phyloP scores from a whole-genome alignment of 306 rosid genomes.

The Quercus rubra region DNA sequence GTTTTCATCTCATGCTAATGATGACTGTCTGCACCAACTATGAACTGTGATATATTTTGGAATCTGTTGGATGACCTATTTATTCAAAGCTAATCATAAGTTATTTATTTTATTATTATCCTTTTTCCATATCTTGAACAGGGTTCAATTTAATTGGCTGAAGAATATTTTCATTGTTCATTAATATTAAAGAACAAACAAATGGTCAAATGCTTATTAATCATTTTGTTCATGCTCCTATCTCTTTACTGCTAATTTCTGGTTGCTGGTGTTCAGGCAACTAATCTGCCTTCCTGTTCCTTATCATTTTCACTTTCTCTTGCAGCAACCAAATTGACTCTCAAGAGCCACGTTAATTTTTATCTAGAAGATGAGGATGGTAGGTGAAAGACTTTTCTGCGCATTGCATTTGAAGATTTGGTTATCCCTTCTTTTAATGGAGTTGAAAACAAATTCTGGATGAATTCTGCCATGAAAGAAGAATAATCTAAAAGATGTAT shows the following conservation, averaged over 20 bases:
- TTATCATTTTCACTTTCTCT: slow-evolving; percentile 15
- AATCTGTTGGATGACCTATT: neutral
- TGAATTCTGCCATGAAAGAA: neutral
- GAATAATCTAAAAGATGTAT: slow-evolving; percentile 4
- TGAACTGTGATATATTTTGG: too few species aligned
- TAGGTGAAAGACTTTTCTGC: slow-evolving; percentile 9
- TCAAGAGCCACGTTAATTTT: neutral
- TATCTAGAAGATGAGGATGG: slow-evolving; percentile 11
- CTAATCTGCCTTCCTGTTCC: slow-evolving; percentile 6
- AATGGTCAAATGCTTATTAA: neutral
- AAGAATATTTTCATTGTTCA: neutral
- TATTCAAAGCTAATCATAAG: neutral
- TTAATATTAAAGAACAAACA: neutral
- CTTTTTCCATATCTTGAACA: neutral
- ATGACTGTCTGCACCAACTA: too few species aligned
- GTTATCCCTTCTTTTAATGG: neutral
- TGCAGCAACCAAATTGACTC: slow-evolving; percentile 51
- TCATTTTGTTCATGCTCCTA: neutral
- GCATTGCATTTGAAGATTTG: neutral
- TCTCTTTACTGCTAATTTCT: neutral
- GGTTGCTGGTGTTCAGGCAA: neutral
- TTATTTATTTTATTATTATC: neutral
- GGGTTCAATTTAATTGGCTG: neutral
- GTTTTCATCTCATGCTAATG: too few species aligned
- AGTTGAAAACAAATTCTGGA: neutral